Evolutionary conservation across 768 basidiomycete species (phyloP), one percentile per base, ranked within the genome.

Genomic region (Podaxis sp.): DNA sequence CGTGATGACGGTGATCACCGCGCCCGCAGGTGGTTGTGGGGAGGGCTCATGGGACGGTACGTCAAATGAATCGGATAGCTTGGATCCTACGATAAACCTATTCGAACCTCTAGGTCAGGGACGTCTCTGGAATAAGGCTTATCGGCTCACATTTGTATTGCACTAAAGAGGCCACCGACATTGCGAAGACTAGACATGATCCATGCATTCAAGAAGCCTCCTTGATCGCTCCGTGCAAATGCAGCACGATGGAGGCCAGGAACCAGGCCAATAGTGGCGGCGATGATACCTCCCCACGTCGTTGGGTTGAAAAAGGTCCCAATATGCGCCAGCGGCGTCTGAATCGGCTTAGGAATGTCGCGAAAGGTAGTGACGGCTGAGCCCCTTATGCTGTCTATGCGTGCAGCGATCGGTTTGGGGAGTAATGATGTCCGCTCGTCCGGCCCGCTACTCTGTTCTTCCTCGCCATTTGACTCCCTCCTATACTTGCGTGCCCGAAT

Each of bases 61-160:
- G 6, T 58, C 54, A 29, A 64, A 55, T 15, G 63, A 64, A 37
- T 55, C 54, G 5, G 63, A 64, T 3, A 64, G 43, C 22, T 64
- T 59, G 3, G 57, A 64, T 9, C 63, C 63, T 2, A 64, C 63
- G 27, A 64, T 36, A 27, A 64, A 64, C 22, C 63, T 64, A 37
- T 27, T 15, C 9, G 3, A 5, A 24, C 5, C 22, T 6, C 19
- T 27, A 46, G 12, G 12, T 51, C 19, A 36, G 25, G 5, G 17
- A 9, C 15, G 2, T 37, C 13, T 11, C 47, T 25, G 1, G 11
- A n/a, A 36, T n/a, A 43, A 41, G 25, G 7, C 43, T 15, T 15
- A 8, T 13, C 12, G 8, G 38, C 63, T 33, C 27, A 64, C 63
- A 64, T 36, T 33, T 64, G 40, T 29, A 64, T 37, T 15, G 57